Evolutionary conservation across 768 basidiomycete genomes (phyloP).

Genomic region (Leccinum truebloodii): DNA sequence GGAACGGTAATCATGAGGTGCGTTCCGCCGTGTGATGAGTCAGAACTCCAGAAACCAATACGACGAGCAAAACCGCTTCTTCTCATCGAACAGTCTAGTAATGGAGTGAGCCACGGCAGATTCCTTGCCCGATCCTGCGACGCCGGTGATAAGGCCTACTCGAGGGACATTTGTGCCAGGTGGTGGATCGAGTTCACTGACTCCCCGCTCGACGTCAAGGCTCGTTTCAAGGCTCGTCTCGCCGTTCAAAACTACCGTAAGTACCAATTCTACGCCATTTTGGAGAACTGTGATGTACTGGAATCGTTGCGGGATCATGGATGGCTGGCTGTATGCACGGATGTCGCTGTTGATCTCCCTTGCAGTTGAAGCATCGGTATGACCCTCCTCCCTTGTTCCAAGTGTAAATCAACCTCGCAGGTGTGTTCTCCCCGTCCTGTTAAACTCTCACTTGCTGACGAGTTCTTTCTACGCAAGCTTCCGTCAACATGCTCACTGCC

Average conservation of each 20-base stretch:
- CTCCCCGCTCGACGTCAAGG: constrained; percentile 39
- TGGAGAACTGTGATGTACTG: constrained; percentile 7
- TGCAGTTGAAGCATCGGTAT: constrained; percentile 37
- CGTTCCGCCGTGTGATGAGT: too few species aligned
- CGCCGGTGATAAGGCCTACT: too few species aligned
- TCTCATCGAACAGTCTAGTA: too few species aligned
- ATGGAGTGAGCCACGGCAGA: too few species aligned
- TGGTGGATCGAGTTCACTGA: neutral
- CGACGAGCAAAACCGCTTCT: too few species aligned
- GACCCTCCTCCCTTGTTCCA: constrained; percentile 6
- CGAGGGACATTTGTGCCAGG: too few species aligned
- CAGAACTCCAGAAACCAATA: too few species aligned
- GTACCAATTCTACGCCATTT: constrained; percentile 14
- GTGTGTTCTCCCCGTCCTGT: neutral
- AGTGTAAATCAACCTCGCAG: neutral
- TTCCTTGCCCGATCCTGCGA: too few species aligned
- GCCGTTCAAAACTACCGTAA: constrained; percentile 22
- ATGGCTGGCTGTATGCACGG: constrained; percentile 29
- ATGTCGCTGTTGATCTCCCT: constrained; percentile 32
- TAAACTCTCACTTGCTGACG: neutral
- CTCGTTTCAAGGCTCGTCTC: constrained; percentile 31
- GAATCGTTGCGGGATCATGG: constrained; percentile 29
- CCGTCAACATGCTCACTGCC: constrained; percentile 86
- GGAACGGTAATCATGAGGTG: too few species aligned
- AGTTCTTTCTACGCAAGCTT: constrained; percentile 1